Percentiles rank a stretch among this genome's conserved stretches.
These are phyloP conservation scores for Euryodendron excelsum DNA, from an alignment of 148 eudicot species.

Conservation along the genomic window DNA sequence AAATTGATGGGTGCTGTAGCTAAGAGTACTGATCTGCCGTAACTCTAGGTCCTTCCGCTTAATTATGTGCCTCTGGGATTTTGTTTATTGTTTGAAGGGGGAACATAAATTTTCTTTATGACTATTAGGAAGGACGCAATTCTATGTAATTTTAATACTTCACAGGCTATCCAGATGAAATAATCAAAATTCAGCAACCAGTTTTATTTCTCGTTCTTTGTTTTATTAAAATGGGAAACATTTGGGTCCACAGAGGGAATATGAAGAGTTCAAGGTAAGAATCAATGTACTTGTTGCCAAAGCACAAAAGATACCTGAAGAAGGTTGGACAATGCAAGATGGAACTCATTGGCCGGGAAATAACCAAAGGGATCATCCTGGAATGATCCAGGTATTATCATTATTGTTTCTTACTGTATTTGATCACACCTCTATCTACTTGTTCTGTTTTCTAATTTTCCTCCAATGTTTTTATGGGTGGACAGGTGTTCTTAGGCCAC, in stretches of 20 bases:
- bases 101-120: background rate
- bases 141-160: background rate
- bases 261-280: slow-evolving; percentile 92
- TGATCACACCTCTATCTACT: background rate
- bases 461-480: slow-evolving; percentile 2
- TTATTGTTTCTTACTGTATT: background rate
- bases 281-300: slow-evolving; percentile 94
- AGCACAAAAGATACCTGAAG: slow-evolving; percentile 95
- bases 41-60: background rate
- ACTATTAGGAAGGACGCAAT: background rate
- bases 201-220: background rate
- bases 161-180: background rate
- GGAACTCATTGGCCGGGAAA: slow-evolving; percentile 98
- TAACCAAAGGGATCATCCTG: slow-evolving; percentile 96
- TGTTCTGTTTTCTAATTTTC: slow-evolving; percentile 5
- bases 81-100: background rate
- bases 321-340: slow-evolving; percentile 99
- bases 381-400: slow-evolving; percentile 90
- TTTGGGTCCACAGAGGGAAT: slow-evolving; percentile 69
- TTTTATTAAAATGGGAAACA: background rate
- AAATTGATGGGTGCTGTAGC: background rate
- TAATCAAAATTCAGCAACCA: background rate
- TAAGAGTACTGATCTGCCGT: background rate
- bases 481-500: slow-evolving; percentile 91
- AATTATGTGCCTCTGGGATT: background rate